Conservation (phyloP, 257 asterid species). For the Solanum rostratum region DNA sequence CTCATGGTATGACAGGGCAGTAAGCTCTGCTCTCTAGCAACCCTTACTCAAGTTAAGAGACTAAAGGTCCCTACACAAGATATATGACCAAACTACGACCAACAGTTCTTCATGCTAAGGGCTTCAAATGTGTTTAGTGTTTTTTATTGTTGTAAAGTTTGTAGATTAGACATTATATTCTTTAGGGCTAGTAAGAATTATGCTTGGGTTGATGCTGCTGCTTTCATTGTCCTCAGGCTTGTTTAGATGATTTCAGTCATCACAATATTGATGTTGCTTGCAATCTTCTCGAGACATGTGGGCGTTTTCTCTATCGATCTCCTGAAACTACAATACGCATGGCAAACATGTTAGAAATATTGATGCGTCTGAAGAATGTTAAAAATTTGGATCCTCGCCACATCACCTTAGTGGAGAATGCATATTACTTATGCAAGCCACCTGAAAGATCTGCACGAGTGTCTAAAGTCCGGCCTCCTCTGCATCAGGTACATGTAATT, state of each 20-base stretch:
- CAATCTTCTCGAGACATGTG: conserved; percentile 99
- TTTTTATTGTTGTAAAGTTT: background rate
- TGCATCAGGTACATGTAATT: conserved; percentile 62
- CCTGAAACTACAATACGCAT: conserved; percentile 88
- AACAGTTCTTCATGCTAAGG: background rate
- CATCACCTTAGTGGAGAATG: conserved; percentile 93
- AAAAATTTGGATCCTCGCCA: conserved; percentile 99
- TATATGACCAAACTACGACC: background rate
- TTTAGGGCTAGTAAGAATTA: background rate
- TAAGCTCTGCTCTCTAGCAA: background rate
- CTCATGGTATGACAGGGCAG: background rate
- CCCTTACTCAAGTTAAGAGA: background rate
- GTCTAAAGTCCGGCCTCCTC: conserved; percentile 92
- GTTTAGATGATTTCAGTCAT: conserved; percentile 95
- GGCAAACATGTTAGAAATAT: conserved; percentile 95
- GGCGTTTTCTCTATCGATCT: conserved; percentile 95
- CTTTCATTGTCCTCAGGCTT: conserved; percentile 44
- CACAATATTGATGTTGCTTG: conserved; percentile 96
- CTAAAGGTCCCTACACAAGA: background rate
- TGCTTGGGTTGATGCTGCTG: background rate
- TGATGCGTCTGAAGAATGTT: conserved; percentile 96
- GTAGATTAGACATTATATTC: background rate
- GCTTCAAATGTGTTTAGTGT: background rate
- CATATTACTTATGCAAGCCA: conserved; percentile 95
- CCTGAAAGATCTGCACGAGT: conserved; percentile 99